Evolutionary conservation across 352 stramenopile genomes (phyloP), one percentile per base, ranked within the genome.

Genomic region (Globisporangium ultimum): DNA sequence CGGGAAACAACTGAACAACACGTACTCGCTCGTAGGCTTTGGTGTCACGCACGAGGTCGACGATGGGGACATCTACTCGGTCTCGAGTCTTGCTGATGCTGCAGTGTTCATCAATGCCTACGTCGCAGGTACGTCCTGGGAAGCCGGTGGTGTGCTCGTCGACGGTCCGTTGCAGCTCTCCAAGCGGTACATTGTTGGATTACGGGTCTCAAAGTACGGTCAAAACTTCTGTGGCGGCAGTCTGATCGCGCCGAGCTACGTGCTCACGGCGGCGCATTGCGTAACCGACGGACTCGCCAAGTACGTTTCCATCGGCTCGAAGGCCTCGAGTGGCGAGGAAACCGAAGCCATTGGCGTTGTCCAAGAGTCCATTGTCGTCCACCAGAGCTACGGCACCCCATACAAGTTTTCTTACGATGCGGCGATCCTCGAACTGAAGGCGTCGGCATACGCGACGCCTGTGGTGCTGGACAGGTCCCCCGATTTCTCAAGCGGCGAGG

Each of bases 181-280:
- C 3, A 51, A 24, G 20, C 13, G n/a, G n/a, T 68, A 42, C 36
- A 21, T 61, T 22, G 58, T 21, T 13, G 63, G 52, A 3, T 22
- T 69, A n/a, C 51, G 53, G 1, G 2, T 45, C 2, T 28, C 22
- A 15, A 51, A 53, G 13, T 32, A 41, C 3, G 64, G 67, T 8
- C 58, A 73, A 47, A 73, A 72, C 22, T 80, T 76, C 49, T 83
- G 73, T 46, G 73, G 71, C 17, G 73, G 73, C 12, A 70, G 48
- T 11, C 54, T 83, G 9, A 78, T 83, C 20, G 53, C 70, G 20
- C 64, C 68, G 10, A 57, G 66, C 50, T 78, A 67, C 54, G 66
- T 83, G 24, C 63, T 83, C 45, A 83, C 73, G 20, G 73, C 73
- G 1, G 73, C 66, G 8, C 73, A 83, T 57, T 83, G 73, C 43